phyloP scores from a whole-genome alignment of 1,284 basidiomycete genomes.

The Neonothopanus nambi region DNA sequence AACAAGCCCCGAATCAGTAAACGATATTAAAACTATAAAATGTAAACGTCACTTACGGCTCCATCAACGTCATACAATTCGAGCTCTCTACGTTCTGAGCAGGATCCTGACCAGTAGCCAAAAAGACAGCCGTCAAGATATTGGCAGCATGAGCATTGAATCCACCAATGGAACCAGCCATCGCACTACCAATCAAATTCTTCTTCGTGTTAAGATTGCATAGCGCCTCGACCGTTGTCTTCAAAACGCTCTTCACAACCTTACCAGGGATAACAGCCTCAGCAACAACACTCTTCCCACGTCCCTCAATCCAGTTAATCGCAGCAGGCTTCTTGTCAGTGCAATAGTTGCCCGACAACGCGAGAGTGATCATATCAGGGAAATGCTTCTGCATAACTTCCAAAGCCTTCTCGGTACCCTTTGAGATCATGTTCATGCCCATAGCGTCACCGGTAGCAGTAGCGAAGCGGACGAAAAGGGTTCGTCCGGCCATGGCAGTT shows the following conservation, averaged over 20 bases:
- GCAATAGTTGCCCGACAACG: slow-evolving; percentile 97
- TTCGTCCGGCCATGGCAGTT: slow-evolving; percentile 86
- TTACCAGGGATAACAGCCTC: slow-evolving; percentile 92
- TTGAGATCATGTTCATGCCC: slow-evolving; percentile 99
- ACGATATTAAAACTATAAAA: slow-evolving; percentile 5
- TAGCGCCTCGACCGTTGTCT: slow-evolving; percentile 91
- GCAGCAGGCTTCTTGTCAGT: slow-evolving; percentile 99
- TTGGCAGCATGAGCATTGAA: slow-evolving; percentile 99
- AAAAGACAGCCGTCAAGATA: slow-evolving; percentile 93
- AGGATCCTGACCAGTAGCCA: slow-evolving; percentile 98
- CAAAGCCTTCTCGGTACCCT: slow-evolving; percentile 94
- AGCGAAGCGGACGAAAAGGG: slow-evolving; percentile 93
- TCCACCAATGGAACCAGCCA: slow-evolving; percentile 96
- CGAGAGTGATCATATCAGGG: slow-evolving; percentile 93
- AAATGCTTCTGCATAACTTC: slow-evolving; percentile 80
- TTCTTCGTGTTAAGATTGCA: slow-evolving; percentile 97
- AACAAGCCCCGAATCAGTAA: slow-evolving; percentile 13
- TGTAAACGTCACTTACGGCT: slow-evolving; percentile 71
- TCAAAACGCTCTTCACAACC: slow-evolving; percentile 88
- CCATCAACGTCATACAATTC: slow-evolving; percentile 98
- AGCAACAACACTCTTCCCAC: slow-evolving; percentile 96
- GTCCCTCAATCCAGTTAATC: slow-evolving; percentile 99
- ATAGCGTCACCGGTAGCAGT: slow-evolving; percentile 98
- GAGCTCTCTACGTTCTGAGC: slow-evolving; percentile 99
- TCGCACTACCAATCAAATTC: slow-evolving; percentile 95